Conservation (phyloP, 2,329 filamentous ascomycete genomes). For the Metarhizium robertsii region DNA sequence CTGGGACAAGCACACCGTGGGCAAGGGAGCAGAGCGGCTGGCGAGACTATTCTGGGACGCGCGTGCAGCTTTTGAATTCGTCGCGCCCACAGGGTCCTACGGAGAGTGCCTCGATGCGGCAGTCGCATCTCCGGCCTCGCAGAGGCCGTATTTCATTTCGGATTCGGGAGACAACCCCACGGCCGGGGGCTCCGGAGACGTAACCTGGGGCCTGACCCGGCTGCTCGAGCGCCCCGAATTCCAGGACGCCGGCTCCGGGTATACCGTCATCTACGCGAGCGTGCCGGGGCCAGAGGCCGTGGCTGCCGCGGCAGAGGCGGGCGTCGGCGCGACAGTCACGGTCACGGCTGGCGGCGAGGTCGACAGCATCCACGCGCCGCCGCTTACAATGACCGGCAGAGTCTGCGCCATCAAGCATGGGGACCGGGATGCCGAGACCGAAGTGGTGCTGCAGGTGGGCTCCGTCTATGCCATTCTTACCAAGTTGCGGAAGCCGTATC, state of each 20-base stretch:
- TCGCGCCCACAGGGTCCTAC: conserved; percentile 39
- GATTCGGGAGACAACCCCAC: conserved; percentile 48
- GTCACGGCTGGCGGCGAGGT: conserved; percentile 42
- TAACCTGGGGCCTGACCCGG: conserved; percentile 39
- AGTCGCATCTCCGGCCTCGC: conserved; percentile 20
- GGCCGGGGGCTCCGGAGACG: conserved; percentile 42
- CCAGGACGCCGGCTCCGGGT: conserved; percentile 20
- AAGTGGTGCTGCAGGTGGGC: conserved; percentile 40
- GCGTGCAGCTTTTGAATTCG: conserved; percentile 38
- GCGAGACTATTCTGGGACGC: conserved; percentile 38
- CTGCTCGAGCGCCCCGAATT: conserved; percentile 37
- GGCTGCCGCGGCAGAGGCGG: conserved; percentile 30
- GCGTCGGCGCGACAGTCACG: conserved; percentile 36
- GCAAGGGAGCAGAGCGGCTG: conserved; percentile 31
- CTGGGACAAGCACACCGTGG: conserved; percentile 32
- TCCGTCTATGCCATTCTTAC: conserved; percentile 43
- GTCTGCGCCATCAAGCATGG: conserved; percentile 41
- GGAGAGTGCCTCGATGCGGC: conserved; percentile 36
- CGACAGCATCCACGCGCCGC: conserved; percentile 36
- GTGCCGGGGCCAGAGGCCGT: conserved; percentile 38
- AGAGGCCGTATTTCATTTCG: conserved; percentile 42
- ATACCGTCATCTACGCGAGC: conserved; percentile 42
- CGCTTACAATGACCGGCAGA: conserved; percentile 39
- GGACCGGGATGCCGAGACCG: conserved; percentile 35
- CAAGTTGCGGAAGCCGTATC: conserved; percentile 42